Base-by-base conservation (phyloP, 108 stramenopile genomes). In the Licmophora abbreviata region DNA sequence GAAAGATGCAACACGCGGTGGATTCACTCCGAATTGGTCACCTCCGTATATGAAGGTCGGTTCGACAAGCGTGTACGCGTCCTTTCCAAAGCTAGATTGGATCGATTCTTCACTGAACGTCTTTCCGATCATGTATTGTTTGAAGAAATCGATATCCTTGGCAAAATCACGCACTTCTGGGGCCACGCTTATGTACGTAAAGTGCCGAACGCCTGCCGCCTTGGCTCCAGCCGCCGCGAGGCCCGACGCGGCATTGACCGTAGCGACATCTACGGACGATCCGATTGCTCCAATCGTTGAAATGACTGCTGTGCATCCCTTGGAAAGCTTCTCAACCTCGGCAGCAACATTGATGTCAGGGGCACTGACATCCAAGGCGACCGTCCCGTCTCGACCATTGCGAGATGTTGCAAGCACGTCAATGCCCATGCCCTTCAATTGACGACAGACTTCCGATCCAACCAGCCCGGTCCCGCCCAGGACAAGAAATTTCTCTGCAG, bases 11-110 rank as follows among this genome's bases (percentile, higher is more conserved):
- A 87, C 85, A 24, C 85, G 68, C 5, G 85, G 85, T 20, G 85
- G 85, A 31, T 67, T 47, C 3, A 87, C 17, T 18, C 62, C 66
- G 58, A 87, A 87, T 6, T 66, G 63, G 15, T 67, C 48, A n/a
- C 85, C 85, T 17, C 85, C 85, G 44, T 87, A 76, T 34, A 87
- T 80, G 48, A 87, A 87, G 3, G 85, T 80, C 3, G 74, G 74
- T 21, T 61, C 52, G 0, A 73, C 44, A 12, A 81, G 64, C 10
- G 66, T 64, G 22, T 53, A 68, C n/a, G n/a, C n/a, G 31, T 37
- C 46, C 3, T 1, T 18, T 3, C 55, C 64, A 14, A 74, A 41
- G 0, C 68, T 54, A 33, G 65, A 53, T 20, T 61, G 5, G 12
- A 65, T 65, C 11, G 78, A 57, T 2, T 59, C 48, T 50, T 80